phyloP scores from a whole-genome alignment of 1,284 basidiomycete species.

The Rhodotorula mucilaginosa region DNA sequence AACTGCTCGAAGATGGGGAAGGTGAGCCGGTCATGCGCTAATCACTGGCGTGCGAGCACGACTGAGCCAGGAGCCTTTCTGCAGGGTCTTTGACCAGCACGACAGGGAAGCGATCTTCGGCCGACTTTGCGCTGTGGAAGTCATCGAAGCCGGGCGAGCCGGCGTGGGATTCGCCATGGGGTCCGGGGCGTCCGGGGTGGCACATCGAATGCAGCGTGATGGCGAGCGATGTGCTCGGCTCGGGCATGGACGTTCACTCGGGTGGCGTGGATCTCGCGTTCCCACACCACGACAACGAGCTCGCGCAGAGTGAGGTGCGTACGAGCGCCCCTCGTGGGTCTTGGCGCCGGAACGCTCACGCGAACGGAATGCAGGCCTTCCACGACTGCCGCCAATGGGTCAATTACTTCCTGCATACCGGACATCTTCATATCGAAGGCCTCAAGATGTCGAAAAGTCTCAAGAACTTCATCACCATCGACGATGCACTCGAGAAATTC shows the following conservation, averaged over 20 bases:
- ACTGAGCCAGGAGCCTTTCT: background rate
- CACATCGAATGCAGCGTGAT: constrained; percentile 99
- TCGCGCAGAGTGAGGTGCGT: constrained; percentile 89
- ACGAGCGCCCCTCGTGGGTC: background rate
- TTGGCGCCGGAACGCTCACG: background rate
- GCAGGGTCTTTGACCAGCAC: constrained; percentile 62
- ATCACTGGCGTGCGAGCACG: background rate
- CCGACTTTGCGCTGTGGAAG: constrained; percentile 98
- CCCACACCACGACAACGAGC: constrained; percentile 99
- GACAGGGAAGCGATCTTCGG: constrained; percentile 59
- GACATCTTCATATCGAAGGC: constrained; percentile 97
- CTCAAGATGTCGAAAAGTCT: constrained; percentile 99
- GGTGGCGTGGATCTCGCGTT: constrained; percentile 96
- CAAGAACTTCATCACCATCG: constrained; percentile 99
- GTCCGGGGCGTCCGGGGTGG: constrained; percentile 95
- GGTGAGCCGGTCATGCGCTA: constrained; percentile 54
- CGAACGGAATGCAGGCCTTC: constrained; percentile 64
- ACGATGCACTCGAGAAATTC: constrained; percentile 88
- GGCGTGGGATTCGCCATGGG: constrained; percentile 95
- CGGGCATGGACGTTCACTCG: constrained; percentile 95
- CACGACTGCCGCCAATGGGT: constrained; percentile 93
- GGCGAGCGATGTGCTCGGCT: constrained; percentile 88
- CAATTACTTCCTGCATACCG: constrained; percentile 98
- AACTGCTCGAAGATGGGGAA: constrained; percentile 89
- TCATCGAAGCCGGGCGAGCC: constrained; percentile 97